Evolutionary conservation across 2,329 filamentous ascomycete genomes (phyloP), one percentile per base, ranked within the genome.

Genomic region (Fusarium sp.): DNA sequence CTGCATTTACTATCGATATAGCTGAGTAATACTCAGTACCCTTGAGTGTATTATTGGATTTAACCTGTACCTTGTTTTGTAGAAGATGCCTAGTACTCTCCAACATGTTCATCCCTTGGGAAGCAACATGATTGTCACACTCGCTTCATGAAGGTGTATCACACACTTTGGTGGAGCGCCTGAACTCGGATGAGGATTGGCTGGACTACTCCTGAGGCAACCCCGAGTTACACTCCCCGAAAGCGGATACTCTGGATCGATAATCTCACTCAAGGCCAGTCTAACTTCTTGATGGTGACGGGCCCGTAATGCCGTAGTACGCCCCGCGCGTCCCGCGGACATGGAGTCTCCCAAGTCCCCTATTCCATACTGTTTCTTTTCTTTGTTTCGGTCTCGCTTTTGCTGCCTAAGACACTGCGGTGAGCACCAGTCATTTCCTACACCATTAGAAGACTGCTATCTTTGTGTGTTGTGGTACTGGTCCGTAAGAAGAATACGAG

Each of bases 381-480:
- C 9, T 16, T 56, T 34, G 20, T n/a, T 4, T 32, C 23, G 25
- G 25, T 23, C n/a, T 7, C 25, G 3, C 1, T 14, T 6, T 32
- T 8, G 8, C 3, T n/a, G n/a, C 3, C 1, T 14, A 2, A 3
- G 11, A 13, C 18, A n/a, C 1, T 0, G 5, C 6, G 6, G 5
- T n/a, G 48, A 16, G 6, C 18, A 32, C 6, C 3, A 1, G 27
- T 8, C 2, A 9, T 52, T 25, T 4, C 5, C 30, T 32, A 27
- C 3, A 54, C 11, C 2, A 32, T 20, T 34, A 8, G 27, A 4
- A 52, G 18, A 32, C 5, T 20, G 10, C 20, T 30, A 14, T 32
- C 27, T 5, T n/a, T 52, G 16, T n/a, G 16, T 30, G 20, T 25
- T 25, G 13, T 30, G 18, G 2, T 25, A 25, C 5, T 52, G 27